Percentiles rank a stretch among this genome's conserved stretches.
Evolutionary conservation across 2,329 filamentous ascomycete species (phyloP).

Genomic region (Raffaelea albimanens): DNA sequence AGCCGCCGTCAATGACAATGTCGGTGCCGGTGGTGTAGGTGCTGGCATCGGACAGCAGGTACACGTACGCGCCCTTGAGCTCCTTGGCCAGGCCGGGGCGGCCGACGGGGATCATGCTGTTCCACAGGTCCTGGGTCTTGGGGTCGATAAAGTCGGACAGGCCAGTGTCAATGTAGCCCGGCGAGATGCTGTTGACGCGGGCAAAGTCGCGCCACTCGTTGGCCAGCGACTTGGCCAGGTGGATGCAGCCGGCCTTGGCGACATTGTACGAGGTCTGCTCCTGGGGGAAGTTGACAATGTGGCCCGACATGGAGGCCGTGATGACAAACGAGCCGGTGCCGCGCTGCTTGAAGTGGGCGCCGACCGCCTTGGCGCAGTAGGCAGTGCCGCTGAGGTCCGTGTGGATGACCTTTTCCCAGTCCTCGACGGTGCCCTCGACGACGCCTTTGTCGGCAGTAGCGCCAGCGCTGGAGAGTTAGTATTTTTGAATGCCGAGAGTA

Average conservation of each 20-base stretch:
- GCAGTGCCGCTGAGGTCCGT: conserved; percentile 71
- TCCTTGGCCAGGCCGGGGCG: conserved; percentile 65
- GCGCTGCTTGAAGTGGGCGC: conserved; percentile 50
- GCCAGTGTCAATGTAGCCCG: conserved; percentile 68
- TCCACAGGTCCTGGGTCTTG: conserved; percentile 65
- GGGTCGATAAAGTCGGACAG: conserved; percentile 55
- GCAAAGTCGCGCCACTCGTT: conserved; percentile 73
- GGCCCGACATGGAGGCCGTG: conserved; percentile 70
- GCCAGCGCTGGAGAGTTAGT: conserved; percentile 42
- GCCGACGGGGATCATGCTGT: conserved; percentile 74
- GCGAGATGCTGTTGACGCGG: conserved; percentile 61
- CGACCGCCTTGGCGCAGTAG: conserved; percentile 64
- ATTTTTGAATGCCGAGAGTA: conserved; percentile 47
- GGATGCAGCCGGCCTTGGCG: conserved; percentile 56
- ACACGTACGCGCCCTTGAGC: conserved; percentile 70
- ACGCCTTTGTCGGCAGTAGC: conserved; percentile 60
- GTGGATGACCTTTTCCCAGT: conserved; percentile 57
- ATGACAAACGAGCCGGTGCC: conserved; percentile 64
- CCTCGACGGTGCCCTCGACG: conserved; percentile 53
- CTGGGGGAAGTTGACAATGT: conserved; percentile 71
- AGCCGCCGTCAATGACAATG: conserved; percentile 52
- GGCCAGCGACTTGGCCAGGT: conserved; percentile 58
- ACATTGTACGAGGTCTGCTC: conserved; percentile 66
- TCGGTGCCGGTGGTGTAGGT: conserved; percentile 14
- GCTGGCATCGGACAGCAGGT: conserved; percentile 51